Evolutionary conservation across 106 monocot genomes (phyloP).

Genomic region (Acanthochlamys bracteata): DNA sequence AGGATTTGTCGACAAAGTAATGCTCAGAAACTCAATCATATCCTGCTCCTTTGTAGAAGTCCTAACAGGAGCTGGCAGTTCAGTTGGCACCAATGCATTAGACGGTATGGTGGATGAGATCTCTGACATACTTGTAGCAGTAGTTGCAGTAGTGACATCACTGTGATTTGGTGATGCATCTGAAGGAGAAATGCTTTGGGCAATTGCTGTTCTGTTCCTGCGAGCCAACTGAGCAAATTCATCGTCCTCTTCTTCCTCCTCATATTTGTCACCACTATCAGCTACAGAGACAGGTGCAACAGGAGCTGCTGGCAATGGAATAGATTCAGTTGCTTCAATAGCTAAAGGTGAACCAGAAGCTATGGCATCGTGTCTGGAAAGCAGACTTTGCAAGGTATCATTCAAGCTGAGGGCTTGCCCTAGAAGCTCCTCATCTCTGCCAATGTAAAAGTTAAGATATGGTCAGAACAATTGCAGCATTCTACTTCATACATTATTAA

Average conservation of each 20-base stretch:
- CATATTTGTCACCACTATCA: slow-evolving; percentile 9
- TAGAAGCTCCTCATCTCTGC: slow-evolving; percentile 77
- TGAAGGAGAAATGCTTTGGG: slow-evolving; percentile 9
- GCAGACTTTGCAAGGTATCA: slow-evolving; percentile 61
- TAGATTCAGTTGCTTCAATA: slow-evolving; percentile 18
- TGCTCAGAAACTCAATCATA: slow-evolving; percentile 63
- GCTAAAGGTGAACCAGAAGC: slow-evolving; percentile 57
- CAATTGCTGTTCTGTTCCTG: slow-evolving; percentile 45
- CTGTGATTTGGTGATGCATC: slow-evolving; percentile 14
- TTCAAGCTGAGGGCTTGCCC: slow-evolving; percentile 66
- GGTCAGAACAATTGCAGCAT: no score
- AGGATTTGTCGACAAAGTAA: slow-evolving; percentile 41
- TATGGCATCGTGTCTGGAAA: slow-evolving; percentile 61
- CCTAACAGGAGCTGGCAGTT: slow-evolving; percentile 42
- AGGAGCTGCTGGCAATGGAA: background rate
- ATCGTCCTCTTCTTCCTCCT: slow-evolving; percentile 51
- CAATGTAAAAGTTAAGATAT: background rate
- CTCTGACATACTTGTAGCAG: slow-evolving; percentile 16
- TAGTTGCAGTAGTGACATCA: slow-evolving; percentile 4
- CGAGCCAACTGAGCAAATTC: slow-evolving; percentile 66
- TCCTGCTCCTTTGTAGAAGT: slow-evolving; percentile 56
- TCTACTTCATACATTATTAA: no score
- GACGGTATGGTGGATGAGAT: slow-evolving; percentile 29
- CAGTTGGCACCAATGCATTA: slow-evolving; percentile 39
- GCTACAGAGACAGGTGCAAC: slow-evolving; percentile 5